Conservation (phyloP, 108 stramenopile genomes). For the Asterionellopsis glacialis region DNA sequence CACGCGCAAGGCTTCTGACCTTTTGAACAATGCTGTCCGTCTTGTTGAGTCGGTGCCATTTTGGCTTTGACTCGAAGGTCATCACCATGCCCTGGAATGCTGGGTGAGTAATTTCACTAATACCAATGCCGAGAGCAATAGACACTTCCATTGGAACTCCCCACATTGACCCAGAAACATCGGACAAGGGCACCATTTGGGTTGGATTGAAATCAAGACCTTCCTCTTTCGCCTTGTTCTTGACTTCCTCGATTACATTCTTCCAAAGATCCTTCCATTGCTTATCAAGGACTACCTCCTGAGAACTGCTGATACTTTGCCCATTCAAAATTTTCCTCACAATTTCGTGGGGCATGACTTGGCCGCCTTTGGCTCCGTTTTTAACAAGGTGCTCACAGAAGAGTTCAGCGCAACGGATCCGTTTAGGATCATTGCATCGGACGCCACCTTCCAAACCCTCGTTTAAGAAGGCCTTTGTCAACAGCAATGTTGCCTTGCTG, state of each 20-base stretch:
- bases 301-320: not conserved
- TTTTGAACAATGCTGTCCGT: conserved; percentile 20
- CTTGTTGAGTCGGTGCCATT: conserved; percentile 20
- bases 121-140: conserved; percentile 43
- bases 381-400: conserved; percentile 14
- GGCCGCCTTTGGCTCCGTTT: conserved; percentile 34
- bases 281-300: conserved; percentile 22
- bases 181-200: conserved; percentile 35
- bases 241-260: conserved; percentile 17
- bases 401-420: conserved; percentile 12
- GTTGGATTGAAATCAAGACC: conserved; percentile 20
- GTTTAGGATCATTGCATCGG: conserved; percentile 20
- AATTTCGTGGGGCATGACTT: conserved; percentile 43
- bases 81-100: conserved; percentile 31
- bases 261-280: conserved; percentile 41
- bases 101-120: conserved; percentile 26
- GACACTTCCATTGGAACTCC: conserved; percentile 46
- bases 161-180: conserved; percentile 48
- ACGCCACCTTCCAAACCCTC: conserved; percentile 16
- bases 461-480: conserved; percentile 30
- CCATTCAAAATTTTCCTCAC: conserved; percentile 25
- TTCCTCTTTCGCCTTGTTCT: conserved; percentile 11
- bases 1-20: conserved; percentile 15
- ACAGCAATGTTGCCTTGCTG: conserved; percentile 10
- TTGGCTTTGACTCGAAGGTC: conserved; percentile 32